These are phyloP conservation scores for Tuber magnatum DNA, from an alignment of 495 filamentous ascomycete species.

Conservation along the genomic window DNA sequence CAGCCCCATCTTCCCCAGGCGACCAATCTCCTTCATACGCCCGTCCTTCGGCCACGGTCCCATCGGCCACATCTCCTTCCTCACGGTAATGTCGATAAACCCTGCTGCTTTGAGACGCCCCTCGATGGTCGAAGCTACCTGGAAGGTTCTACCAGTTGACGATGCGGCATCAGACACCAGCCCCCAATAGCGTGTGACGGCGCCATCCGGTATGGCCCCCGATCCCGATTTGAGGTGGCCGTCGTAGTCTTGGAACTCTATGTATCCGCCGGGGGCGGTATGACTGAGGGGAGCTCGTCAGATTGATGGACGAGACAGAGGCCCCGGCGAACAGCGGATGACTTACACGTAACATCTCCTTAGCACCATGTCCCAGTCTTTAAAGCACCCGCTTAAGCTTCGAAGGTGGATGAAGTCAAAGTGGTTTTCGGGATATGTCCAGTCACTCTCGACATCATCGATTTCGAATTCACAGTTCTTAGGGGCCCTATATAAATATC, in stretches of 20 bases:
- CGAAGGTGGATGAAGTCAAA: conserved; percentile 59
- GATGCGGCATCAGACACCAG: conserved; percentile 8
- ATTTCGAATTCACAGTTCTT: conserved; percentile 57
- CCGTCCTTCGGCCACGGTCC: conserved; percentile 29
- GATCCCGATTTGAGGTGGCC: conserved; percentile 6
- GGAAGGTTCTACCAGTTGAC: conserved; percentile 13
- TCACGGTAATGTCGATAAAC: conserved; percentile 22
- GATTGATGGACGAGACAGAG: background rate
- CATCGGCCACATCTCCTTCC: conserved; percentile 18
- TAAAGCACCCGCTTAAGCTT: conserved; percentile 52
- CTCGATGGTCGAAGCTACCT: conserved; percentile 19
- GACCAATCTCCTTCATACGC: conserved; percentile 24
- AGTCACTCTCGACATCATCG: conserved; percentile 56
- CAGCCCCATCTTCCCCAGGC: conserved; percentile 11
- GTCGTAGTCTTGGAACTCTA: conserved; percentile 52
- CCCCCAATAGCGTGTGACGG: conserved; percentile 14
- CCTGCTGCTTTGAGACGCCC: conserved; percentile 20
- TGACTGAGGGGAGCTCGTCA: conserved; percentile 41
- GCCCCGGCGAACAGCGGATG: background rate
- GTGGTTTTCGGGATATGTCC: conserved; percentile 50
- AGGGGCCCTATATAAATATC: conserved; percentile 33
- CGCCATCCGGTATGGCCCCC: conserved; percentile 8
- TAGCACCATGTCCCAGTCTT: conserved; percentile 50
- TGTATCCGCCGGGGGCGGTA: conserved; percentile 59
- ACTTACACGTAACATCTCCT: conserved; percentile 41